Base-by-base conservation (phyloP, 192 early-diverging fungal species). In the Coemansia sp. region DNA sequence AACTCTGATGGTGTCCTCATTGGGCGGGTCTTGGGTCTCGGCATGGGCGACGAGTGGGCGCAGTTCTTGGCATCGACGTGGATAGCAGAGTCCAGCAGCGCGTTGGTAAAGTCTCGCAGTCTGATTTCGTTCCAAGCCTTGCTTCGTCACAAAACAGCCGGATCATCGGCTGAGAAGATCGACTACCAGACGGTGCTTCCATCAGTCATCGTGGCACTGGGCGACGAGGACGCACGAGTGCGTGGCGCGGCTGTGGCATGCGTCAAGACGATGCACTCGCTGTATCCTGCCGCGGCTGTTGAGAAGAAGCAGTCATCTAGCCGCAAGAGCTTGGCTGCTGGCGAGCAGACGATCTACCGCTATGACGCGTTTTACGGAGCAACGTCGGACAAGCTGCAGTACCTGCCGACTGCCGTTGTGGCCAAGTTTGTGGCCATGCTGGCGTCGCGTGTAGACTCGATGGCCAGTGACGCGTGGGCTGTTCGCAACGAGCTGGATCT, bases 171-270 rank as follows among this genome's bases (percentile, higher is more conserved):
- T 13, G 68, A 73, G 8, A 22, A n/a, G 8, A 51, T 70, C 34
- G 92, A 93, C 60, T 91, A 88, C 74, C 92, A 93, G 73, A 76
- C 88, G 16, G 66, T 92, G 18, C 81, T 91, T 0, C 95, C 96
- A 9, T 75, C 88, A 0, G 68, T 98, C 22, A 68, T 98, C 20
- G 84, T 93, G 22, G 84, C 87, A 22, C 80, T 98, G 29, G 73
- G 68, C 12, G 86, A 91, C 74, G 67, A 69, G 8, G 70, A 86
- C 55, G 73, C 74, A 43, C 71, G 75, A 13, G 85, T 95, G 43
- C 93, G 96, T 38, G 75, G 82, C 5, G 76, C 85, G 5, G 92
- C 92, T 7, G 68, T 91, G 15, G 59, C 70, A 2, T 93, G 93
- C 68, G 62, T 96, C 20, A 68, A 87, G 54, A 72, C 83, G 18